These are phyloP conservation scores for Neopestalotiopsis sp. DNA, from an alignment of 2,329 filamentous ascomycete species.

Conservation along the genomic window DNA sequence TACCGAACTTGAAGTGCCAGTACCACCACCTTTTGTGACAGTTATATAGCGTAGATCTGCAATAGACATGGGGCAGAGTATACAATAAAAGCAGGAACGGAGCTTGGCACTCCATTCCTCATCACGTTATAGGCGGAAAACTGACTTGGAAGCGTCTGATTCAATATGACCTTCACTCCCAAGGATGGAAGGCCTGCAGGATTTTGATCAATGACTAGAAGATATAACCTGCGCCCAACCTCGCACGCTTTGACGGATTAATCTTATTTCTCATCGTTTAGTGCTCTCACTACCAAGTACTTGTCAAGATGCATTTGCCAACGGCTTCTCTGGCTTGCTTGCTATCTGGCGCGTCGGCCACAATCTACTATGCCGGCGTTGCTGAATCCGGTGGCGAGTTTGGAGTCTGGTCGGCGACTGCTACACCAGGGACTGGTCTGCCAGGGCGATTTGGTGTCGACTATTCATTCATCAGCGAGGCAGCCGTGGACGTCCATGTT, in stretches of 20 bases:
- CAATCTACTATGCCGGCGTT: constrained; percentile 53
- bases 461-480: constrained; percentile 54
- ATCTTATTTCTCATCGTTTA: background rate
- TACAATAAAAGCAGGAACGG: background rate
- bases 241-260: background rate
- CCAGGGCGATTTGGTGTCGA: constrained; percentile 54
- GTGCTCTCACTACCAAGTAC: background rate
- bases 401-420: constrained; percentile 45
- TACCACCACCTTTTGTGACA: background rate
- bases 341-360: constrained; percentile 39
- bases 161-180: background rate
- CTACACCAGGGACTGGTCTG: constrained; percentile 45
- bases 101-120: constrained; percentile 1
- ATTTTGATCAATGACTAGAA: background rate
- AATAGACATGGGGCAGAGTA: background rate
- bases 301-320: constrained; percentile 30
- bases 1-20: background rate
- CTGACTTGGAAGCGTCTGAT: background rate
- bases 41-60: background rate
- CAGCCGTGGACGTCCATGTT: constrained; percentile 49
- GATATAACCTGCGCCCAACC: background rate
- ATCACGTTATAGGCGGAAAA: background rate
- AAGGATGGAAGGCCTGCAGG: background rate
- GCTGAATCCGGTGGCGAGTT: constrained; percentile 53
- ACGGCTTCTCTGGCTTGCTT: constrained; percentile 10